Conservation (phyloP, 495 filamentous ascomycete genomes). For the Aspergillus wentii region DNA sequence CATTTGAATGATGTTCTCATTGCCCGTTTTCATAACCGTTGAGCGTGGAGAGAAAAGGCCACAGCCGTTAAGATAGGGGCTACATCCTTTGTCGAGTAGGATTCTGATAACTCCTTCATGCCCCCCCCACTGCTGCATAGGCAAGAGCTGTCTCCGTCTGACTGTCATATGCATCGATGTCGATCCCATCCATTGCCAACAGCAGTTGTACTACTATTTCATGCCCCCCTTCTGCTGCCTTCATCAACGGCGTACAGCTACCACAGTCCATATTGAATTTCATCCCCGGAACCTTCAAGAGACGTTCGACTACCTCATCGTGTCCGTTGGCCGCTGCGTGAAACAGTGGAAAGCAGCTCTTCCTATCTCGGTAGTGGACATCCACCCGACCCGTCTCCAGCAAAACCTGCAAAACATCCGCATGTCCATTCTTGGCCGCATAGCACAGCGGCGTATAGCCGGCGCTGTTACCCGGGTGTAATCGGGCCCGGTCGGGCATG, state of each 20-base stretch:
- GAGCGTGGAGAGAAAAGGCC: too few relatives aligned
- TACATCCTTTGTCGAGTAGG: too few relatives aligned
- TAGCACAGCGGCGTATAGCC: background rate
- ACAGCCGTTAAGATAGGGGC: too few relatives aligned
- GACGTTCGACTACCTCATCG: background rate
- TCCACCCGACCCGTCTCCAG: background rate
- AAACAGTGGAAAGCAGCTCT: background rate
- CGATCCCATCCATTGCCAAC: too few relatives aligned
- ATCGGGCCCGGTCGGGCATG: background rate
- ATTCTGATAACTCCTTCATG: too few relatives aligned
- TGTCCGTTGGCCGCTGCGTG: background rate
- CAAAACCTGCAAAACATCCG: background rate
- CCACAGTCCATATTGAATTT: background rate
- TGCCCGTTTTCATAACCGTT: too few relatives aligned
- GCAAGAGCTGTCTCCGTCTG: too few relatives aligned
- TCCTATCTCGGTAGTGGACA: background rate
- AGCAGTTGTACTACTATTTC: background rate
- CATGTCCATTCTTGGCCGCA: background rate
- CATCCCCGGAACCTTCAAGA: background rate
- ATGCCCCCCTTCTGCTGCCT: background rate
- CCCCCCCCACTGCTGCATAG: too few relatives aligned
- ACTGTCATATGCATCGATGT: too few relatives aligned
- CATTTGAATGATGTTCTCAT: too few relatives aligned
- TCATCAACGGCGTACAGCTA: background rate
- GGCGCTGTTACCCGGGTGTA: too few relatives aligned